Conservation (phyloP, 2,329 filamentous ascomycete genomes). For the Elsinoe perseae region DNA sequence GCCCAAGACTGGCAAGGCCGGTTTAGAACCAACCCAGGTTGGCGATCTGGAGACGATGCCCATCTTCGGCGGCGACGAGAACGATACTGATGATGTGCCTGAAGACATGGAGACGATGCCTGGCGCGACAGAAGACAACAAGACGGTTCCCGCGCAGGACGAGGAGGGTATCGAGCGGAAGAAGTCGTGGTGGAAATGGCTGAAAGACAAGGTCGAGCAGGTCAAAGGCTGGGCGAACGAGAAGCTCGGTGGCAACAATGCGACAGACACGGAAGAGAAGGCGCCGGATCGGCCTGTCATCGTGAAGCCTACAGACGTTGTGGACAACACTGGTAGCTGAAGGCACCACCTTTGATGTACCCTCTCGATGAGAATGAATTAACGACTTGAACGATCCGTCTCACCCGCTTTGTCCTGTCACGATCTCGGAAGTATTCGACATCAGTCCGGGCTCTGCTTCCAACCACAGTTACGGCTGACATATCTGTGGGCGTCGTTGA, state of each 20-base stretch:
- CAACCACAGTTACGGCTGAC: too few species aligned
- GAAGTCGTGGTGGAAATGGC: slow-evolving; percentile 17
- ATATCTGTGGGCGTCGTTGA: too few species aligned
- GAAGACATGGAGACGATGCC: slow-evolving; percentile 5
- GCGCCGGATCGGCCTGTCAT: slow-evolving; percentile 1
- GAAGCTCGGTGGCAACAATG: slow-evolving; percentile 1
- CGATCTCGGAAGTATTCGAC: too few species aligned
- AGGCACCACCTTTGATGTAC: background rate
- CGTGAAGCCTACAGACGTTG: background rate
- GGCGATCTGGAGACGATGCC: slow-evolving; percentile 5
- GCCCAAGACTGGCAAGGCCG: background rate
- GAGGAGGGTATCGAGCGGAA: slow-evolving; percentile 6
- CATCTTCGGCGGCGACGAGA: background rate
- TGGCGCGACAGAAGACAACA: background rate
- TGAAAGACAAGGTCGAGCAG: slow-evolving; percentile 17
- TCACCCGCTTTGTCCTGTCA: too few species aligned
- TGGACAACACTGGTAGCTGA: background rate
- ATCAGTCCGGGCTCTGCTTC: too few species aligned
- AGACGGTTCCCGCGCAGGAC: background rate
- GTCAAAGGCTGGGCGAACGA: slow-evolving; percentile 17
- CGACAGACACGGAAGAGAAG: background rate
- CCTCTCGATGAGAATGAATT: too few species aligned
- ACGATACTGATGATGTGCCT: background rate
- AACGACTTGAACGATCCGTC: too few species aligned
- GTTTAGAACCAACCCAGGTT: background rate